phyloP scores from a whole-genome alignment of 345 rosid genomes.

The Syzygium oleosum region DNA sequence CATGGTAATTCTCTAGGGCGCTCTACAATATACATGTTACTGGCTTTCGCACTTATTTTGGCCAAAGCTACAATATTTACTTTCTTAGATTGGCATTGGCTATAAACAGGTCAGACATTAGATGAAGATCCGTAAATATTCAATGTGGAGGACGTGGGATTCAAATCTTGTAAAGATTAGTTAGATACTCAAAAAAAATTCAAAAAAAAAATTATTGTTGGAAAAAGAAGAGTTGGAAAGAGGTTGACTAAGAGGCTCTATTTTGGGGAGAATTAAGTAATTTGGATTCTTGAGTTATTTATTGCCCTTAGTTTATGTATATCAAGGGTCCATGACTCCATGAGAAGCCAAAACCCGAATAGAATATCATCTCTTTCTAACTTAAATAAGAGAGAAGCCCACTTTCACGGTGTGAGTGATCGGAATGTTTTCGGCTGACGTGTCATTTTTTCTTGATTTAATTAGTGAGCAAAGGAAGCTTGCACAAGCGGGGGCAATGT shows the following conservation, averaged over 20 bases:
- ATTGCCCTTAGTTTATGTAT: not conserved
- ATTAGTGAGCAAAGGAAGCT: not conserved
- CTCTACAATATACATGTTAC: not conserved
- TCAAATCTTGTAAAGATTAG: not conserved
- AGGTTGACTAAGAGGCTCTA: not conserved
- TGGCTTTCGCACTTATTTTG: not conserved
- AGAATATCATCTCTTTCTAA: not conserved
- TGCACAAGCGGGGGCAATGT: not conserved
- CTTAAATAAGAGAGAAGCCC: not conserved
- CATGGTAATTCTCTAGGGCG: rapidly evolving
- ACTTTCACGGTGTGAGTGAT: not conserved
- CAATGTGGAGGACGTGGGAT: not conserved
- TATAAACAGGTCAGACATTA: not conserved
- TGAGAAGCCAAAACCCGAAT: not conserved
- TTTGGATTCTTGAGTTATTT: not conserved
- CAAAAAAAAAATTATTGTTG: not conserved
- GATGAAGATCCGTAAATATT: not conserved
- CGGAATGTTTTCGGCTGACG: not conserved
- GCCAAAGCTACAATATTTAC: not conserved
- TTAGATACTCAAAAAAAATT: not conserved
- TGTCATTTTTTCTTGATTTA: not conserved
- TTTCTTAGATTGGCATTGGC: not conserved
- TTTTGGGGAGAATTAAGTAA: not conserved
- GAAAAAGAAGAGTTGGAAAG: not conserved
- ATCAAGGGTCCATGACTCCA: not conserved